Evolutionary conservation across 805 yeast genomes (phyloP), one percentile per base, ranked within the genome.

Genomic region (Debaryomyces prosopidis): DNA sequence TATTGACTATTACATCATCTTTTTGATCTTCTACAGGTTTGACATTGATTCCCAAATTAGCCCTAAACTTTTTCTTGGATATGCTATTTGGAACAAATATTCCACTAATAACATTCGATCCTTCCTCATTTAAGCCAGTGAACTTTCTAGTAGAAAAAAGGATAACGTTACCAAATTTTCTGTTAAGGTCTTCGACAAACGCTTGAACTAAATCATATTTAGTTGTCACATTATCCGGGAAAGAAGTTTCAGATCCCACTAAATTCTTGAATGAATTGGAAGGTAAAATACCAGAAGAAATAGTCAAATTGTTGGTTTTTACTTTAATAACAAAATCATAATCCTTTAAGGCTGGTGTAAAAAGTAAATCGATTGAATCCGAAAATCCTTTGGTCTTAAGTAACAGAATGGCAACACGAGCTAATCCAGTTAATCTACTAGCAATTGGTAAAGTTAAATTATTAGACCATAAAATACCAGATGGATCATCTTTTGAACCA

Each of bases 391-490:
- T 74, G 0, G 65, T 64, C 42, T 73, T 73, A 16, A 84, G 63
- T 45, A 86, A 60, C 15, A 76, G 75, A 34, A 80, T 65, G 0
- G 92, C 91, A 23, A 86, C 91, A 51, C 89, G 80, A 1, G 97
- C 80, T 48, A 94, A 75, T 0, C 95, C 91, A 0, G 98, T 92
- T 49, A 92, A 69, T 67, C 99, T 82, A 10, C 91, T 77, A 4
- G 96, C 90, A 46, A 91, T 84, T 7, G 97, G 91, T 44, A 87
- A 71, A 1, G 80, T 70, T 34, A 76, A 57, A 39, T 76, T 76
- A 51, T 78, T 76, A 3, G 92, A 81, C 92, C 96, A 94, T 47
- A 89, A 62, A 39, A 82, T 81, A 37, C 98, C 98, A 10, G 92
- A 80, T n/a, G 84, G 81, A 59, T 94, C 98, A 49, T 82, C 85